Evolutionary conservation across 2,329 filamentous ascomycete species (phyloP).

Genomic region (Ophiostoma himal-ulmi): DNA sequence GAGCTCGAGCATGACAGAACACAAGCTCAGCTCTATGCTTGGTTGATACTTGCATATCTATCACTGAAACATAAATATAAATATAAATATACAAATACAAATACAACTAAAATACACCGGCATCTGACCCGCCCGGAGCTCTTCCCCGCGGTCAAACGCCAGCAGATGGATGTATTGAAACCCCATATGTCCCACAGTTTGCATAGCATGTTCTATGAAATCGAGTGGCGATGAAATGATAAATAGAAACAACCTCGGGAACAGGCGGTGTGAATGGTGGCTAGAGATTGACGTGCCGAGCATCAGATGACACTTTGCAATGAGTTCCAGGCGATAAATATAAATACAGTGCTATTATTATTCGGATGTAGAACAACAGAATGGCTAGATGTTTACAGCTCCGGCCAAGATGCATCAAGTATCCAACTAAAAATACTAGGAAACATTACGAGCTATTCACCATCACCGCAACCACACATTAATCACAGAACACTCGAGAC

Average conservation of each 20-base stretch:
- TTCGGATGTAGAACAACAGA: no score
- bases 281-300: not conserved
- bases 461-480: no score
- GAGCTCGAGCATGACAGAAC: no score
- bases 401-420: no score
- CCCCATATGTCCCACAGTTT: not conserved
- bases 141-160: conserved; percentile 18
- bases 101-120: not conserved
- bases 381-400: no score
- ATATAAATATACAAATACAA: not conserved
- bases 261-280: conserved; percentile 19
- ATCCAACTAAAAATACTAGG: no score
- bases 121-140: conserved; percentile 16
- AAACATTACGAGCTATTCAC: no score
- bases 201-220: not conserved
- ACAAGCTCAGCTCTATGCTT: no score
- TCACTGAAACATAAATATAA: not conserved
- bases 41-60: not conserved
- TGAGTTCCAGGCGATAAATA: no score
- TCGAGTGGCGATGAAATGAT: not conserved
- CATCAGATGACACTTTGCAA: conserved; percentile 4
- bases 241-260: not conserved
- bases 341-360: no score
- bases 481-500: conserved; percentile 23
- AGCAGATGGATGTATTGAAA: not conserved